Conservation (phyloP, 2,329 filamentous ascomycete genomes). For the Botrytis fragariae region DNA sequence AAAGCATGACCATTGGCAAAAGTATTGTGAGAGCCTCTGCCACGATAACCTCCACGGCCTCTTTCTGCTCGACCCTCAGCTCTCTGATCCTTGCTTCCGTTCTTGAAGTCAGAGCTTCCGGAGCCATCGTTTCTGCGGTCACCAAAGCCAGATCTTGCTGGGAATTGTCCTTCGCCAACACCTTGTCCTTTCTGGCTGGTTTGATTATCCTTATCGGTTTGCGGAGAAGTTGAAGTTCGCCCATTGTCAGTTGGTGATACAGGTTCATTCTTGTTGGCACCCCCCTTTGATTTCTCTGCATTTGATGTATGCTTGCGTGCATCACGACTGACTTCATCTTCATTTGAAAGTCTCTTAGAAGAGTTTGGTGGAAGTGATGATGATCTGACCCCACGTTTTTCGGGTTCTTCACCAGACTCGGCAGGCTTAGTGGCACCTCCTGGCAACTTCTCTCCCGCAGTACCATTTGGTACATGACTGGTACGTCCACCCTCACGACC, state of each 20-base stretch:
- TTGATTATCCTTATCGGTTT: constrained; percentile 34
- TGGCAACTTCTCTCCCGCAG: constrained; percentile 33
- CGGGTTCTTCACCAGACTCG: constrained; percentile 24
- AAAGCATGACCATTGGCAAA: constrained; percentile 41
- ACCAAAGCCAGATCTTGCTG: constrained; percentile 26
- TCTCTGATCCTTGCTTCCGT: constrained; percentile 34
- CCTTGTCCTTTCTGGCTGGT: constrained; percentile 25
- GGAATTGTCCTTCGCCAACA: constrained; percentile 30
- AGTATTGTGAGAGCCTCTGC: constrained; percentile 42
- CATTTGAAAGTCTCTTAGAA: constrained; percentile 29
- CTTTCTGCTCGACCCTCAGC: constrained; percentile 43
- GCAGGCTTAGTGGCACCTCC: constrained; percentile 22
- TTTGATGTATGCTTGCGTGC: constrained; percentile 31
- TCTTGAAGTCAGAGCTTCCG: constrained; percentile 28
- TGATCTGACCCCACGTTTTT: constrained; percentile 32
- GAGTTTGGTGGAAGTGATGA: constrained; percentile 36
- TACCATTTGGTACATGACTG: constrained; percentile 31
- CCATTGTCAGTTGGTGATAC: constrained; percentile 34
- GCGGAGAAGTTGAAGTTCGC: constrained; percentile 37
- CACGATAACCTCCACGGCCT: constrained; percentile 46
- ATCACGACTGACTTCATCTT: constrained; percentile 29
- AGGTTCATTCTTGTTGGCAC: constrained; percentile 30
- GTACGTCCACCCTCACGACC: constrained; percentile 43
- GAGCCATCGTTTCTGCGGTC: constrained; percentile 37
- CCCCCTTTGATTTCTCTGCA: constrained; percentile 32